A percentile compares a stretch with the other conserved stretches of the same genome.
phyloP scores from a whole-genome alignment of 495 filamentous ascomycete genomes.

The Hypoxylon fuscum region DNA sequence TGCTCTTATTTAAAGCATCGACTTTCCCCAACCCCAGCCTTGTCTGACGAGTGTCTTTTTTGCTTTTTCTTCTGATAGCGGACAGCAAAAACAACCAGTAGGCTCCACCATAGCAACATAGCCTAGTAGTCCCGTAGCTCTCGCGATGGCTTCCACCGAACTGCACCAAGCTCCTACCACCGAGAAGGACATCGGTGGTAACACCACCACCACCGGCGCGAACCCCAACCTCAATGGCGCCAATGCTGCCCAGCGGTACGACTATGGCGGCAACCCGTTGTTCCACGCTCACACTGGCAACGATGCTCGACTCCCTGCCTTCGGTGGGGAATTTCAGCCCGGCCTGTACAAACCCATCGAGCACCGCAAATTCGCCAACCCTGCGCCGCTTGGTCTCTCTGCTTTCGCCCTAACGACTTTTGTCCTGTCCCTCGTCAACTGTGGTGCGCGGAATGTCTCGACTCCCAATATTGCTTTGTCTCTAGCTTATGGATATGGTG shows the following conservation, averaged over 20 bases:
- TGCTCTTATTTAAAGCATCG: conserved; percentile 22
- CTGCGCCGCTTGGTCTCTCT: conserved; percentile 82
- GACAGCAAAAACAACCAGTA: conserved; percentile 14
- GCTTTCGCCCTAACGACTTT: conserved; percentile 98
- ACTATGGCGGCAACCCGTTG: conserved; percentile 74
- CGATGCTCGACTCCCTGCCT: conserved; percentile 73
- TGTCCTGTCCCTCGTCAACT: conserved; percentile 87
- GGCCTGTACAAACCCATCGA: conserved; percentile 83
- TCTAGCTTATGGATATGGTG: conserved; percentile 81
- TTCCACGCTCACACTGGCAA: conserved; percentile 72
- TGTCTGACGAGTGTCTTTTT: neutral
- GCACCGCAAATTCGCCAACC: conserved; percentile 85
- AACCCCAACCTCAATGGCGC: conserved; percentile 47
- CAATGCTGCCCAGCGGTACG: conserved; percentile 46
- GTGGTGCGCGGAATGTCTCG: conserved; percentile 67
- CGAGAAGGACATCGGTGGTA: conserved; percentile 47
- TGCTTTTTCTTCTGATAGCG: conserved; percentile 13
- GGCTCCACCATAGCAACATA: conserved; percentile 16
- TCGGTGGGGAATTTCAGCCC: conserved; percentile 96
- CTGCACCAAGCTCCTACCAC: conserved; percentile 17
- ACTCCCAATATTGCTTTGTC: conserved; percentile 75
- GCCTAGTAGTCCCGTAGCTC: neutral
- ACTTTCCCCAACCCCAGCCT: conserved; percentile 2
- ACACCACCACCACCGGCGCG: conserved; percentile 30
- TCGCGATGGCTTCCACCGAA: conserved; percentile 41